These are phyloP conservation scores for Stromatinia cepivora DNA, from an alignment of 2,329 filamentous ascomycete species.

Conservation along the genomic window DNA sequence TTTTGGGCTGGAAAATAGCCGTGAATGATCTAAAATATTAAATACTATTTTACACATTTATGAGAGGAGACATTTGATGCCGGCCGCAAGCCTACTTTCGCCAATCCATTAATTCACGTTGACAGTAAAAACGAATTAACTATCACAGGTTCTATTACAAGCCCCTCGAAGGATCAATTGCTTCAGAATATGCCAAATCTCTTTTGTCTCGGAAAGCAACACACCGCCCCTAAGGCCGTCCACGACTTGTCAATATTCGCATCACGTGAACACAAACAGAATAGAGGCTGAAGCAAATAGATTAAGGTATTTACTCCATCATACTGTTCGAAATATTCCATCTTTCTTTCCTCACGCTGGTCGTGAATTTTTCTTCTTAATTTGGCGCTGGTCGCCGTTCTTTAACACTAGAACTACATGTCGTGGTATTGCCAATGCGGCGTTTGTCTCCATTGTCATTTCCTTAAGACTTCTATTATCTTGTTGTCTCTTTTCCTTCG, in stretches of 20 bases:
- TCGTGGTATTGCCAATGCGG: not conserved
- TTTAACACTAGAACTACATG: not conserved
- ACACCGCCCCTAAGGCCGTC: not conserved
- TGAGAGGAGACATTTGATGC: not conserved
- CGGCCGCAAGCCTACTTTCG: not conserved
- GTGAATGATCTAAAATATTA: not conserved
- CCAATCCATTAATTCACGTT: not conserved
- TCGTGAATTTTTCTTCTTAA: not conserved
- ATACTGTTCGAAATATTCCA: not conserved
- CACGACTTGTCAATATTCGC: no score
- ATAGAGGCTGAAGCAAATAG: rapidly evolving
- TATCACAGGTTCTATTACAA: not conserved
- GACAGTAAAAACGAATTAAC: not conserved
- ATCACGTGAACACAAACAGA: not conserved
- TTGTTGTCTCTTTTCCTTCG: not conserved
- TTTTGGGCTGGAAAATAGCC: not conserved
- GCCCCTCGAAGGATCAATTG: no score
- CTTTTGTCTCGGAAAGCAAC: not conserved
- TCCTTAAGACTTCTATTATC: not conserved
- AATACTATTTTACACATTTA: not conserved
- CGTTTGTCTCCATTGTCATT: not conserved
- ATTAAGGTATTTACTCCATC: not conserved
- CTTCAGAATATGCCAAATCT: not conserved
- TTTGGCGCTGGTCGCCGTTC: not conserved
- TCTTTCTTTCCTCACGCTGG: not conserved